Evolutionary conservation across 768 basidiomycete genomes (phyloP).

Genomic region (Lactifluus echinatus): DNA sequence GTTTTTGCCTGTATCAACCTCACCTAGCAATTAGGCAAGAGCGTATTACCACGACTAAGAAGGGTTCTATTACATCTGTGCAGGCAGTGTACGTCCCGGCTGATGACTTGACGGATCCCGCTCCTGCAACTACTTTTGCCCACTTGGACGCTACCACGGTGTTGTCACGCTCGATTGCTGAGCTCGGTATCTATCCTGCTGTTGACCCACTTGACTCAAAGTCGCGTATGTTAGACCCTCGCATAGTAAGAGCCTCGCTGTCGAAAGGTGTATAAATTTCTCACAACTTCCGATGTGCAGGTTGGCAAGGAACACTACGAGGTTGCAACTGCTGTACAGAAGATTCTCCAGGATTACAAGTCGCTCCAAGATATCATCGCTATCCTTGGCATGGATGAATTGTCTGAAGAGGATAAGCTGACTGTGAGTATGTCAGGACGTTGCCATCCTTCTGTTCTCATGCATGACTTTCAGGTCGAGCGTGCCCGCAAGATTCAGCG

Average conservation of each 20-base stretch:
- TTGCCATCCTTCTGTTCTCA: background rate
- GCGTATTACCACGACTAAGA: conserved; percentile 99
- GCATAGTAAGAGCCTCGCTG: conserved; percentile 59
- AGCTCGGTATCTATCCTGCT: conserved; percentile 98
- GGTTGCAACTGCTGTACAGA: conserved; percentile 92
- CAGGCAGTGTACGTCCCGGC: conserved; percentile 99
- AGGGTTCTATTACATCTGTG: conserved; percentile 99
- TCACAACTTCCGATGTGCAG: conserved; percentile 27
- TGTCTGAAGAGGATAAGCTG: conserved; percentile 99
- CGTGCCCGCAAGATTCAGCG: conserved; percentile 97
- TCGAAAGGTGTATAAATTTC: background rate
- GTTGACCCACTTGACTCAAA: conserved; percentile 99
- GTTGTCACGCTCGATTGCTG: conserved; percentile 97
- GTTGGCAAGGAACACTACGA: conserved; percentile 92
- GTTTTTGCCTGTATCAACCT: conserved; percentile 10
- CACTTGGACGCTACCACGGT: conserved; percentile 99
- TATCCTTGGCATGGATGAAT: conserved; percentile 99
- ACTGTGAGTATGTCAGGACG: conserved; percentile 51
- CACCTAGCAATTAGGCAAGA: conserved; percentile 63
- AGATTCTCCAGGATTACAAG: conserved; percentile 96
- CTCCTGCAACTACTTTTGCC: conserved; percentile 98
- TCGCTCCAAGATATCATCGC: conserved; percentile 99
- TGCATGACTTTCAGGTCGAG: conserved; percentile 54
- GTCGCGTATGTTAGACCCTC: conserved; percentile 99
- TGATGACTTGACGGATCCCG: conserved; percentile 99